These are phyloP conservation scores for Inonotus hispidus DNA, from an alignment of 1,284 basidiomycete genomes.

Conservation along the genomic window DNA sequence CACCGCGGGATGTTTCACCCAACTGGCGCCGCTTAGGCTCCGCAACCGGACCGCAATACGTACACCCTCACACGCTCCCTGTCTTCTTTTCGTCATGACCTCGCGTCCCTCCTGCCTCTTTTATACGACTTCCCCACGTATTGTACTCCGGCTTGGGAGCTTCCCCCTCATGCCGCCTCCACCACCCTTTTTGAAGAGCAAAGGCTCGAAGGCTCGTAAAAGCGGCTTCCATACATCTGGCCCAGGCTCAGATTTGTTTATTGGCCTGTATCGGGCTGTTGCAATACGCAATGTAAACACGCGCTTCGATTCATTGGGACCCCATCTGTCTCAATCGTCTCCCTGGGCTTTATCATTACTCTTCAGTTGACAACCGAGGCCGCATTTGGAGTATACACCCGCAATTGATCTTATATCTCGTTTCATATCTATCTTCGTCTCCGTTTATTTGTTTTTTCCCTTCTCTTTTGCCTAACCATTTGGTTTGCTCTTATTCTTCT, in stretches of 20 bases:
- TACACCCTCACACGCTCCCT: not conserved
- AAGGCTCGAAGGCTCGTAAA: not conserved
- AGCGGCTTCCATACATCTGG: not conserved
- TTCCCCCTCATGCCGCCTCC: not conserved
- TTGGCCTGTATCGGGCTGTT: not conserved
- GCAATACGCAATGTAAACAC: constrained; percentile 1
- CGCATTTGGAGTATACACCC: constrained; percentile 6
- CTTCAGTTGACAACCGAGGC: not conserved
- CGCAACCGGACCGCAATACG: constrained; percentile 8
- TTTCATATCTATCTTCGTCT: not conserved
- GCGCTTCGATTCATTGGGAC: not conserved
- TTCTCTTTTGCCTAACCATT: not conserved
- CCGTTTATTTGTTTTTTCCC: not conserved
- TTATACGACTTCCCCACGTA: constrained; percentile 1
- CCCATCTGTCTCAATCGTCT: not conserved
- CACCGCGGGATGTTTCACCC: not conserved
- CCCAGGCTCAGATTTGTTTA: not conserved
- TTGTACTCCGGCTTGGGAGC: not conserved
- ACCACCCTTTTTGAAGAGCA: not conserved
- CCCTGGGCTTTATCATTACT: constrained; percentile 2
- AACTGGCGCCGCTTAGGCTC: constrained; percentile 2
- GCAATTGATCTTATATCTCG: constrained; percentile 1
- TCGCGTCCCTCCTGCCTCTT: not conserved
- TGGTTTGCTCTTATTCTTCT: not conserved
- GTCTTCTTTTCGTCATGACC: not conserved